Conservation (phyloP, 148 eudicot genomes). For the Rheum nobile region DNA sequence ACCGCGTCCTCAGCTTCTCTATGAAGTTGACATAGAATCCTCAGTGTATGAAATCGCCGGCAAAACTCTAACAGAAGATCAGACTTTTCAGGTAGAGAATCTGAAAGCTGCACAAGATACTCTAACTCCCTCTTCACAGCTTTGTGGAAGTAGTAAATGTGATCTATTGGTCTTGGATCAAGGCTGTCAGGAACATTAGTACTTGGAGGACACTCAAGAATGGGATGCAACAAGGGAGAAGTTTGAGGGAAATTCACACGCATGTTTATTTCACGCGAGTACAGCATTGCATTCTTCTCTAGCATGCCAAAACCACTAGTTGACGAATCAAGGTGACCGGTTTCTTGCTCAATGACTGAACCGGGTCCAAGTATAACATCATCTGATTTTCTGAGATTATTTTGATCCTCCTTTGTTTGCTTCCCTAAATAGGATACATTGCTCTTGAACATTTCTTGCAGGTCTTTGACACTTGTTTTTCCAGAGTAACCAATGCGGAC, state of each 20-base stretch:
- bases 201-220: constrained; percentile 20
- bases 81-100: constrained; percentile 40
- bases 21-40: constrained; percentile 48
- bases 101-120: constrained; percentile 42
- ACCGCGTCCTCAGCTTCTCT: constrained; percentile 82
- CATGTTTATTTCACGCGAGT: constrained; percentile 32
- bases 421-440: constrained; percentile 36
- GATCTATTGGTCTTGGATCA: constrained; percentile 72
- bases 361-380: constrained; percentile 8
- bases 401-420: constrained; percentile 19
- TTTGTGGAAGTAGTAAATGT: constrained; percentile 70
- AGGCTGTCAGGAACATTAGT: constrained; percentile 18
- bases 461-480: constrained; percentile 40
- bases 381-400: constrained; percentile 12
- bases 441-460: constrained; percentile 51
- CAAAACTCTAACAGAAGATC: constrained; percentile 40
- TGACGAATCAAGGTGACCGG: constrained; percentile 13
- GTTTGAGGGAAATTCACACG: constrained; percentile 34
- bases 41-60: constrained; percentile 39
- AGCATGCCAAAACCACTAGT: constrained; percentile 14
- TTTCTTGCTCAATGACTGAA: constrained; percentile 6
- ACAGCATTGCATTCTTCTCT: constrained; percentile 22
- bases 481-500: constrained; percentile 62
- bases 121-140: constrained; percentile 76
- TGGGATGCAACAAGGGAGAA: constrained; percentile 17